Evolutionary conservation across 2,329 filamentous ascomycete genomes (phyloP).

Genomic region (Fulvia fulva): DNA sequence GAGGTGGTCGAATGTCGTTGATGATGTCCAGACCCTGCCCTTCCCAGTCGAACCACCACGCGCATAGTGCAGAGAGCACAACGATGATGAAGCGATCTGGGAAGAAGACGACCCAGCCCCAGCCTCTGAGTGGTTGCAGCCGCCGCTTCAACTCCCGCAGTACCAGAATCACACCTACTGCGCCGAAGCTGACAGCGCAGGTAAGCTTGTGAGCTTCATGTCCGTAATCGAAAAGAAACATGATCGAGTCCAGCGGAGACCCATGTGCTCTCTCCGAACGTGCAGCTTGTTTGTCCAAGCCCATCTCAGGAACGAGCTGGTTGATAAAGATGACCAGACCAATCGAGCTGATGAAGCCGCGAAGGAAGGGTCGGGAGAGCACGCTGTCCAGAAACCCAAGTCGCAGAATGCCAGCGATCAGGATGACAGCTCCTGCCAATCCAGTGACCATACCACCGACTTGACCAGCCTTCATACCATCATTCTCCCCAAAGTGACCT

Average conservation of each 20-base stretch:
- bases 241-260: constrained; percentile 79
- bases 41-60: constrained; percentile 75
- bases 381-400: constrained; percentile 94
- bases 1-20: constrained; percentile 70
- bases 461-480: constrained; percentile 69
- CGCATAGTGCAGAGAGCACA: constrained; percentile 74
- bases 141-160: constrained; percentile 72
- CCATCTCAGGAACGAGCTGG: constrained; percentile 86
- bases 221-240: constrained; percentile 69
- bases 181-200: constrained; percentile 68
- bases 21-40: constrained; percentile 75
- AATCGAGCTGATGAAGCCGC: constrained; percentile 96
- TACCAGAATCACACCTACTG: constrained; percentile 87
- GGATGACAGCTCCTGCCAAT: constrained; percentile 80
- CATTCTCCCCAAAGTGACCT: constrained; percentile 61
- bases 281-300: constrained; percentile 64
- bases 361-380: constrained; percentile 82
- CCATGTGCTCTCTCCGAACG: constrained; percentile 68
- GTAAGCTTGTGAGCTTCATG: constrained; percentile 69
- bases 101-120: constrained; percentile 68
- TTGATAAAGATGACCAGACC: constrained; percentile 95
- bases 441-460: constrained; percentile 86
- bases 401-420: constrained; percentile 79
- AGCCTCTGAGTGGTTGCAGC: constrained; percentile 71
- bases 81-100: constrained; percentile 91